Conservation (phyloP, 352 stramenopile species). For the Globisporangium nunn region DNA sequence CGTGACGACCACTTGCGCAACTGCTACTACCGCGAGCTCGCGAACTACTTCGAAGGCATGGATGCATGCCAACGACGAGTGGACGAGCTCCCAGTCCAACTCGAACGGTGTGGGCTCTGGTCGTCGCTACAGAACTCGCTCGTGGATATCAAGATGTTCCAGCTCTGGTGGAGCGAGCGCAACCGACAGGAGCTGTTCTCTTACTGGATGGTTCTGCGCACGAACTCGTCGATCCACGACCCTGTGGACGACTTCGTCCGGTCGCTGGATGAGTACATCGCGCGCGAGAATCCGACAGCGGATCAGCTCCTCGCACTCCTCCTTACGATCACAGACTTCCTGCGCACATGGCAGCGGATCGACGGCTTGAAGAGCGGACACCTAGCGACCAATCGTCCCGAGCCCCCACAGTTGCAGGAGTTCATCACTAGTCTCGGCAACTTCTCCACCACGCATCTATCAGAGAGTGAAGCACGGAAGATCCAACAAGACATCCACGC, state of each 20-base stretch:
- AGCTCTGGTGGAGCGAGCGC: conserved; percentile 73
- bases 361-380: conserved; percentile 12
- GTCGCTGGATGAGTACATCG: conserved; percentile 71
- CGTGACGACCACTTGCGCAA: conserved; percentile 49
- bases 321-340: conserved; percentile 74
- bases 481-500: conserved; percentile 60
- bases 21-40: conserved; percentile 73
- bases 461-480: conserved; percentile 39
- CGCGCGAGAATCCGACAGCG: conserved; percentile 44
- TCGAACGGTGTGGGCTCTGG: conserved; percentile 71
- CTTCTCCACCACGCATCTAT: conserved; percentile 43
- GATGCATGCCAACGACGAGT: conserved; percentile 65
- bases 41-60: conserved; percentile 65
- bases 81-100: conserved; percentile 72
- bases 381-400: conserved; percentile 30
- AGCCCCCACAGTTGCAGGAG: conserved; percentile 61
- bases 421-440: conserved; percentile 61
- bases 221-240: conserved; percentile 59
- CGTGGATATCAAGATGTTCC: conserved; percentile 86
- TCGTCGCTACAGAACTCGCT: conserved; percentile 51
- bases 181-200: conserved; percentile 79
- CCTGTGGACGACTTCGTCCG: conserved; percentile 76
- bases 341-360: conserved; percentile 57
- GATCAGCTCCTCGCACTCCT: conserved; percentile 65
- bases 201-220: conserved; percentile 67